Evolutionary conservation across 352 stramenopile species (phyloP).

Genomic region (Pythium dissimile): DNA sequence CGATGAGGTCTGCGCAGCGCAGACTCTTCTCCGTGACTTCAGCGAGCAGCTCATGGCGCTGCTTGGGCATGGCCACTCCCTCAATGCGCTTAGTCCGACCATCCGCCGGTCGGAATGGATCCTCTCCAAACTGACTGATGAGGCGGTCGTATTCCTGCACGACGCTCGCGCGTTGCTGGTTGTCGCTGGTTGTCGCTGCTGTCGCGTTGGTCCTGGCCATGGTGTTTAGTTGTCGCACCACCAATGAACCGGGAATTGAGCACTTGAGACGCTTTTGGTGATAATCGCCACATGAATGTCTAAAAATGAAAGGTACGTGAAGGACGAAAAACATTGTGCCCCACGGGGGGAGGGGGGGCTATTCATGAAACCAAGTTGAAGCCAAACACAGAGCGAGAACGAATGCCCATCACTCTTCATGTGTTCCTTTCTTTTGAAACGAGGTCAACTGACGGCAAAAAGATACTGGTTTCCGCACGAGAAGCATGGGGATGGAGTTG

Average conservation of each 20-base stretch:
- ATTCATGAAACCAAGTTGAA: slow-evolving; percentile 14
- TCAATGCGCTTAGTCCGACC: slow-evolving; percentile 35
- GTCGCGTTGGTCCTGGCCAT: slow-evolving; percentile 15
- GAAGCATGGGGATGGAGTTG: no score
- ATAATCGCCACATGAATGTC: no score
- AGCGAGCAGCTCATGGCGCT: slow-evolving; percentile 38
- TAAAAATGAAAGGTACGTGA: no score
- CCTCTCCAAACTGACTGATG: slow-evolving; percentile 52
- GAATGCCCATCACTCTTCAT: slow-evolving; percentile 16
- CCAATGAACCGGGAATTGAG: no score
- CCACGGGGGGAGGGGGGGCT: background rate
- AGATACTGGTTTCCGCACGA: no score
- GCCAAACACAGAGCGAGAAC: background rate
- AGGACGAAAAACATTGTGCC: background rate
- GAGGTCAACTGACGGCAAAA: no score
- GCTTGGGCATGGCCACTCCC: slow-evolving; percentile 27
- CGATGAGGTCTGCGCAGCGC: slow-evolving; percentile 74
- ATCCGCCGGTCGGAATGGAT: slow-evolving; percentile 37
- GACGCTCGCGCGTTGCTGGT: slow-evolving; percentile 7
- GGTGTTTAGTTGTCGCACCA: slow-evolving; percentile 1
- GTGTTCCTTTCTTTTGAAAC: background rate
- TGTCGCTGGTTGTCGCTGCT: background rate
- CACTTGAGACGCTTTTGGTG: no score
- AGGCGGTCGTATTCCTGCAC: slow-evolving; percentile 50
- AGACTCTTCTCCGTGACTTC: slow-evolving; percentile 51